Conservation (phyloP, 2,329 filamentous ascomycete species). For the Pseudogymnoascus sp. region DNA sequence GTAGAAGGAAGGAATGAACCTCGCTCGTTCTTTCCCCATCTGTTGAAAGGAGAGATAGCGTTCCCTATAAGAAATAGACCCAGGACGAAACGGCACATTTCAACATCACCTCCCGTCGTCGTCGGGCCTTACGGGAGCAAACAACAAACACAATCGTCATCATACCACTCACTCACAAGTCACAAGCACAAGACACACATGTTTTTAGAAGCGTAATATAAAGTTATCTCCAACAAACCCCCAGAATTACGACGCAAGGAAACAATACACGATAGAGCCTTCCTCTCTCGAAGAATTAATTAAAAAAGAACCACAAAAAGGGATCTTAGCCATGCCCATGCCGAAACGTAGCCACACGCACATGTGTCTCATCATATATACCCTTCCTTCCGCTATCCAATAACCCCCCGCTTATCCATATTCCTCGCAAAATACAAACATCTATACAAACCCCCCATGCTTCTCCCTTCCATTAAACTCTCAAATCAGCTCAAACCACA, state of each 20-base stretch:
- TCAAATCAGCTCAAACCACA: background rate
- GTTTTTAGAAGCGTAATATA: background rate
- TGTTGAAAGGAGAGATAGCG: too few species aligned
- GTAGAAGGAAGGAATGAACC: too few species aligned
- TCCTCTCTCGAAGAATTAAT: background rate
- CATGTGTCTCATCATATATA: background rate
- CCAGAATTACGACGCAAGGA: background rate
- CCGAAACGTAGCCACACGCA: background rate
- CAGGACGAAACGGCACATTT: too few species aligned
- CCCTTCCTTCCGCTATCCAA: too few species aligned
- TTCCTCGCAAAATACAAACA: too few species aligned
- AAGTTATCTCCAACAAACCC: background rate
- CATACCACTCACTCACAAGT: background rate
- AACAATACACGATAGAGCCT: background rate
- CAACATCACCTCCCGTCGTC: too few species aligned
- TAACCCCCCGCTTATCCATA: background rate
- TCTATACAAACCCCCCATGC: background rate
- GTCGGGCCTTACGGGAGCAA: too few species aligned
- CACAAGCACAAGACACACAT: background rate
- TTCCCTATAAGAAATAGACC: too few species aligned
- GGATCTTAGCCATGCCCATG: background rate
- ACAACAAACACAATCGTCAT: too few species aligned
- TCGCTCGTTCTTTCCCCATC: too few species aligned
- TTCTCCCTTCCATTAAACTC: too few species aligned
- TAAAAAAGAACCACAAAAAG: background rate